Evolutionary conservation across 805 yeast genomes (phyloP).

Genomic region (Lipomyces chichibuensis): DNA sequence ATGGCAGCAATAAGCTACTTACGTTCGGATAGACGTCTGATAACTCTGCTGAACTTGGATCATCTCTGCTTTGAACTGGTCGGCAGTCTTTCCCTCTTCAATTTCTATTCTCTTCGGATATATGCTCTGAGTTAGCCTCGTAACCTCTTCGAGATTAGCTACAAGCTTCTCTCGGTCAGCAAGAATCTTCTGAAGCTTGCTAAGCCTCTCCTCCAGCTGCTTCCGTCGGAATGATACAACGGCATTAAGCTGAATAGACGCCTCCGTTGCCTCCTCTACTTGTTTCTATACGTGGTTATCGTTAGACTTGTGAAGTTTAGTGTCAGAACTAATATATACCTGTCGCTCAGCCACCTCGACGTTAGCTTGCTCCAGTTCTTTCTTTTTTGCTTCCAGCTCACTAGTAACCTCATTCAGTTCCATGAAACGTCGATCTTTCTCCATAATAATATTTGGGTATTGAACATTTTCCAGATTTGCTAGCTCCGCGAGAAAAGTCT

Average conservation of each 20-base stretch:
- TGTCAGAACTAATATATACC: background rate
- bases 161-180: background rate
- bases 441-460: conserved; percentile 19
- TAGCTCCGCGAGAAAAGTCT: background rate
- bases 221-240: background rate
- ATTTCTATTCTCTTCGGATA: background rate
- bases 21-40: background rate
- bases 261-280: background rate
- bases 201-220: conserved; percentile 2
- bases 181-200: background rate
- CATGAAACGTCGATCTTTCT: conserved; percentile 10
- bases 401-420: conserved; percentile 6
- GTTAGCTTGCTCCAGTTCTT: background rate
- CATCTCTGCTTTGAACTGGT: conserved; percentile 4
- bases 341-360: background rate
- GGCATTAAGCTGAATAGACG: background rate
- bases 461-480: conserved; percentile 1
- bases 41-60: background rate
- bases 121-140: background rate
- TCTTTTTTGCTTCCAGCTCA: conserved; percentile 10
- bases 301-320: background rate
- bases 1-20: background rate
- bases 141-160: background rate
- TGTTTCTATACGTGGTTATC: background rate
- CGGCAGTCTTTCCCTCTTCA: conserved; percentile 9